Evolutionary conservation across 2,329 filamentous ascomycete species (phyloP).

Genomic region (Epichloe amarillans): DNA sequence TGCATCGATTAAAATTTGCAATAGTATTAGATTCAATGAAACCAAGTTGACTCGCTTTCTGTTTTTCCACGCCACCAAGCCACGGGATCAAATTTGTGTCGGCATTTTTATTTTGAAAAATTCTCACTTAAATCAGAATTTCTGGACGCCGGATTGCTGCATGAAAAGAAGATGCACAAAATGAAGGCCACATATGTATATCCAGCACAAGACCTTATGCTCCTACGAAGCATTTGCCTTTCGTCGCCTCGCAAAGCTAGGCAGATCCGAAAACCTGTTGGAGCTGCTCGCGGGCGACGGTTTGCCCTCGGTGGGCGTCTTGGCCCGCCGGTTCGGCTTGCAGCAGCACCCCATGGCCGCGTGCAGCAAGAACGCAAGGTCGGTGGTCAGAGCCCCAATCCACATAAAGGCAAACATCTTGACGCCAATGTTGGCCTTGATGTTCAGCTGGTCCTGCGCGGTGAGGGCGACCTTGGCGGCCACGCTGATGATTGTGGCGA

Average conservation of each 20-base stretch:
- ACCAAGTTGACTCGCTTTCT: too few species aligned
- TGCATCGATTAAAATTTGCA: too few species aligned
- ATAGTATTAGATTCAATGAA: too few species aligned
- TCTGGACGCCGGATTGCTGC: too few species aligned
- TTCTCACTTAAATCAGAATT: too few species aligned
- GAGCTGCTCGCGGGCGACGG: slow-evolving; percentile 4
- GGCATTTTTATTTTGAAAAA: too few species aligned
- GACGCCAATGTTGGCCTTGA: slow-evolving; percentile 53
- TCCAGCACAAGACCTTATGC: neutral
- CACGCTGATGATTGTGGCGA: slow-evolving; percentile 73
- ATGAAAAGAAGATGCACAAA: too few species aligned
- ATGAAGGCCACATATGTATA: too few species aligned
- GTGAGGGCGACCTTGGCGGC: slow-evolving; percentile 70
- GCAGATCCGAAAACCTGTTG: slow-evolving; percentile 11
- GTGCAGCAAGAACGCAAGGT: slow-evolving; percentile 62
- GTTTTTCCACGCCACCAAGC: too few species aligned
- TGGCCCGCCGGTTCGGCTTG: slow-evolving; percentile 14
- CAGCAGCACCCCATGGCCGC: slow-evolving; percentile 69
- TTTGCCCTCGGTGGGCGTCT: slow-evolving; percentile 1
- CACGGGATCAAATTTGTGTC: too few species aligned
- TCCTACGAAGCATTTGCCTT: slow-evolving; percentile 6
- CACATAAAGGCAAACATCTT: slow-evolving; percentile 86
- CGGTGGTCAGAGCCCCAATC: slow-evolving; percentile 54
- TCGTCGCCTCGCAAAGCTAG: slow-evolving; percentile 18
- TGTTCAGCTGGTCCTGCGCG: slow-evolving; percentile 60